Conservation (phyloP, 2,329 filamentous ascomycete species). For the Fusarium floridanum region DNA sequence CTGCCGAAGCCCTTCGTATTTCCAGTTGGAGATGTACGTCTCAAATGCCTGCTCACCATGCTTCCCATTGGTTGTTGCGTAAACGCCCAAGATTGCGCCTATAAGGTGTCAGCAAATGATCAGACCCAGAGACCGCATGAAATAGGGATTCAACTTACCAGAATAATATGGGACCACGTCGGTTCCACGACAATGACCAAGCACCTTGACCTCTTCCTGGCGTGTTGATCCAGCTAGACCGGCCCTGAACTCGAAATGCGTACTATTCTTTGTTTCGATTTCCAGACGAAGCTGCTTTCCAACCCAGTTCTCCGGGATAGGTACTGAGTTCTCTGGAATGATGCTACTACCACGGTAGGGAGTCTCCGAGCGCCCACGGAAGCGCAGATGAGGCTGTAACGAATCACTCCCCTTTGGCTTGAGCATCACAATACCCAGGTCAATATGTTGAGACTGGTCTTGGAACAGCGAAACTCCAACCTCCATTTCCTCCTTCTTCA, state of each 20-base stretch:
- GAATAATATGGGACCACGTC: slow-evolving; percentile 21
- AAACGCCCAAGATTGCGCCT: slow-evolving; percentile 64
- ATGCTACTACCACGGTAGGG: slow-evolving; percentile 10
- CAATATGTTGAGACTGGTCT: slow-evolving; percentile 66
- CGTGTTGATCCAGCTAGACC: not conserved
- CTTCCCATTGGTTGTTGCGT: slow-evolving; percentile 65
- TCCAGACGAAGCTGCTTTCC: slow-evolving; percentile 10
- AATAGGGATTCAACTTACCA: not conserved
- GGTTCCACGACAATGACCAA: slow-evolving; percentile 4
- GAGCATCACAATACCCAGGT: slow-evolving; percentile 59
- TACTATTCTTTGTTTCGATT: slow-evolving; percentile 12
- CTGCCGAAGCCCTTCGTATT: slow-evolving; percentile 50
- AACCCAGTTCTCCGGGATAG: not conserved
- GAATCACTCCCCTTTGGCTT: not conserved
- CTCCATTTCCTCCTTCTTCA: slow-evolving; percentile 57
- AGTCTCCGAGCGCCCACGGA: slow-evolving; percentile 18
- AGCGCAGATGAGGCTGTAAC: slow-evolving; percentile 9
- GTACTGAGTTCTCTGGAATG: not conserved
- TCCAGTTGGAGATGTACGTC: slow-evolving; percentile 63
- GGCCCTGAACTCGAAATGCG: slow-evolving; percentile 14
- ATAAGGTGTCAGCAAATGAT: not conserved
- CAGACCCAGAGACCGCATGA: not conserved
- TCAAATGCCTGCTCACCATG: slow-evolving; percentile 53
- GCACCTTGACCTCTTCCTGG: not conserved
- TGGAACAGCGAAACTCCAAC: slow-evolving; percentile 67